phyloP scores from a whole-genome alignment of 345 rosid genomes.

The Dovyalis caffra region DNA sequence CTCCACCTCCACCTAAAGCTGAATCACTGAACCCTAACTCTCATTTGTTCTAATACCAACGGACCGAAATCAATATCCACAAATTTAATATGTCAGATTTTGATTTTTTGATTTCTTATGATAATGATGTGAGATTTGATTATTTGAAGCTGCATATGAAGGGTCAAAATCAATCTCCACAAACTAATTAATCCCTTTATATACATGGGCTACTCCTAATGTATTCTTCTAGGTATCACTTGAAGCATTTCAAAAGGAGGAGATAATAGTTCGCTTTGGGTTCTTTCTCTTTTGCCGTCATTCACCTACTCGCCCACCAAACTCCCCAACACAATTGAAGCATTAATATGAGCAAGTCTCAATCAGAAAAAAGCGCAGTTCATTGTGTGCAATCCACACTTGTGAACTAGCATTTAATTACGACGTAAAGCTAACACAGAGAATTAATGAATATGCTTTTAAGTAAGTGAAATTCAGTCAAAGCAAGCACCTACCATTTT shows the following conservation, averaged over 20 bases:
- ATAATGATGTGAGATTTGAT: too few species aligned
- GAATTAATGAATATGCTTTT: not conserved
- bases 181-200: not conserved
- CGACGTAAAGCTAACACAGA: not conserved
- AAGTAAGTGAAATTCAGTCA: conserved; percentile 6
- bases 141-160: too few species aligned
- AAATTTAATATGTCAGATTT: too few species aligned
- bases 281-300: conserved; percentile 22
- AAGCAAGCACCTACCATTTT: not conserved
- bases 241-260: not conserved
- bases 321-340: conserved; percentile 12
- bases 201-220: too few species aligned
- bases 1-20: too few species aligned
- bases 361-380: not conserved
- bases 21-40: too few species aligned
- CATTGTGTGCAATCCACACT: conserved; percentile 19
- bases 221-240: too few species aligned
- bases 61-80: too few species aligned
- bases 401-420: conserved; percentile 10
- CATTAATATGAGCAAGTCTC: not conserved
- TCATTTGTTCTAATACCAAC: too few species aligned
- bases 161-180: too few species aligned
- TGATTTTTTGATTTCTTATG: too few species aligned
- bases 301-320: conserved; percentile 24
- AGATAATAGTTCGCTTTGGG: not conserved